Percentiles rank a stretch among this genome's conserved stretches.
phyloP scores from a whole-genome alignment of 257 asterid genomes.

The Rehmannia glutinosa region DNA sequence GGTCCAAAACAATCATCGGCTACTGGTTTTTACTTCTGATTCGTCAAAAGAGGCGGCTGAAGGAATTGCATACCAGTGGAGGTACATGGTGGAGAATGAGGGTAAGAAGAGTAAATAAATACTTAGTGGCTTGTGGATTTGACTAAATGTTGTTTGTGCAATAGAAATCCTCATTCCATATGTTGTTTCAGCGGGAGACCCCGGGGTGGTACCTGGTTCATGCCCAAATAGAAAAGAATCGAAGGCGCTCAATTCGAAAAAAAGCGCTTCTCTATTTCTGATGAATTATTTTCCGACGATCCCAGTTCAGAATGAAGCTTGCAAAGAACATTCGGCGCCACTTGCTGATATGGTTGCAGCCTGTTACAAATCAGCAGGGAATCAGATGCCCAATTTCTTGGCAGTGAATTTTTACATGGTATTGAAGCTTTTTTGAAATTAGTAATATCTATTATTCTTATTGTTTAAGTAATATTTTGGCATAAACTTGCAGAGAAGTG shows the following conservation, averaged over 20 bases:
- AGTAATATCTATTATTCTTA: neutral
- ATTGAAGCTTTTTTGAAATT: constrained; percentile 16
- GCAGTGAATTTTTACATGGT: constrained; percentile 99
- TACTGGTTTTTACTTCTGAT: constrained; percentile 93
- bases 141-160: constrained; percentile 16
- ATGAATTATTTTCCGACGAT: constrained; percentile 89
- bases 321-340: constrained; percentile 84
- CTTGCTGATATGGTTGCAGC: constrained; percentile 60
- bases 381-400: constrained; percentile 75
- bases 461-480: constrained; percentile 10
- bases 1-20: constrained; percentile 65
- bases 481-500: constrained; percentile 77
- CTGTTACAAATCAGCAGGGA: constrained; percentile 86
- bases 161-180: neutral
- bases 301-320: constrained; percentile 84
- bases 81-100: constrained; percentile 91
- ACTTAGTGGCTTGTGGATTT: constrained; percentile 8
- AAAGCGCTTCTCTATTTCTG: constrained; percentile 66
- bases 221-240: constrained; percentile 93
- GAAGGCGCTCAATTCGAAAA: constrained; percentile 68
- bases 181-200: constrained; percentile 81
- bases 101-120: constrained; percentile 40
- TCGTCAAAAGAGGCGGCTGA: constrained; percentile 81
- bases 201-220: constrained; percentile 70
- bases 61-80: constrained; percentile 97